phyloP scores from a whole-genome alignment of 148 eudicot species.

The Chenopodium formosanum region DNA sequence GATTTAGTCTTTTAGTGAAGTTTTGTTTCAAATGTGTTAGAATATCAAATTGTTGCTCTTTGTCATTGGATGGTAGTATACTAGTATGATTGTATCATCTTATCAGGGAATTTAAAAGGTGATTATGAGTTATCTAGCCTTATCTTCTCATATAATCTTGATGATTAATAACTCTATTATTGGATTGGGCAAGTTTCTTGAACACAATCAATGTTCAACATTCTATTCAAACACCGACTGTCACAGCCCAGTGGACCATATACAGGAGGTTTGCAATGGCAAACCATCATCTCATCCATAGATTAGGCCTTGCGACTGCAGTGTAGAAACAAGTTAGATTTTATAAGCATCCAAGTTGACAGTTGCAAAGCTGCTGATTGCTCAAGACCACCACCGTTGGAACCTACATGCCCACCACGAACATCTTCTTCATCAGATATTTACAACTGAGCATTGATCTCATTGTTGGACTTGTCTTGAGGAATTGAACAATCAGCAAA shows the following conservation, averaged over 20 bases:
- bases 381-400: conserved; percentile 36
- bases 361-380: conserved; percentile 54
- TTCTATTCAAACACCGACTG: conserved; percentile 83
- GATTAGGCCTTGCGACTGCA: conserved; percentile 75
- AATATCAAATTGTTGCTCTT: no score
- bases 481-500: conserved; percentile 87
- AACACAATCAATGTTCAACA: conserved; percentile 94
- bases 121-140: no score
- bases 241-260: conserved; percentile 83
- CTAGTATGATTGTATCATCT: no score
- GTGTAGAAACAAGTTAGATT: conserved; percentile 79
- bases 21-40: no score
- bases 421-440: conserved; percentile 92
- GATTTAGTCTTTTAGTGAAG: no score
- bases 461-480: conserved; percentile 90
- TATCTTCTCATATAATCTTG: no score
- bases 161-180: no score
- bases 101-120: no score
- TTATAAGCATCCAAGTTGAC: conserved; percentile 74
- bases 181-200: conserved; percentile 68
- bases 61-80: no score
- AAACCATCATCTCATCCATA: conserved; percentile 97
- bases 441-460: conserved; percentile 83
- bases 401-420: conserved; percentile 35
- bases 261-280: conserved; percentile 79